Evolutionary conservation across 2,329 filamentous ascomycete species (phyloP), one percentile per base, ranked within the genome.

Genomic region (Cryphonectria naterciae): DNA sequence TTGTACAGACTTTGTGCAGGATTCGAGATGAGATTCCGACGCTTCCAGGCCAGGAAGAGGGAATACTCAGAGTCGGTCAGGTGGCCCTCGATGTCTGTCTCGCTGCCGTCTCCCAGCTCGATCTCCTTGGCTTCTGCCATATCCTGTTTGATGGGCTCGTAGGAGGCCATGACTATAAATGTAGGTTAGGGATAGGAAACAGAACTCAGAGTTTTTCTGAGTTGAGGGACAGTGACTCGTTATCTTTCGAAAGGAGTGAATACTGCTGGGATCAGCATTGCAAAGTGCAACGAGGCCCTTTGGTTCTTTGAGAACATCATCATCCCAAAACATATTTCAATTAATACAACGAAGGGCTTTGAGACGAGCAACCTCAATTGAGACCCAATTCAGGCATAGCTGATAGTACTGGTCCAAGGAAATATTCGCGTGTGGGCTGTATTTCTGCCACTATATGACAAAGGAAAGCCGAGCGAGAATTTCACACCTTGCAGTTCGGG

Each of bases 41-140:
- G 35, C 32, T 60, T 67, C 49, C 49, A 67, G 52, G 49, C 22
- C 35, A 43, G 1, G 25, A 68, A 68, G 19, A 62, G 67, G 49
- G 56, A 49, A 19, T 49, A 58, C 25, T 62, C 56, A 11, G 56
- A 52, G 32, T 37, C 19, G 41, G 32, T 19, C 17, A 56, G 41
- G 41, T 37, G 35, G 46, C 67, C 67, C 28, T 68, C 67, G 32
- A 68, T 49, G 35, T 68, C 67, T 6, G 67, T 63, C 56, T 68
- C 69, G 54, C 65, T 70, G 56, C 58, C 63, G 58, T 56, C 62
- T 25, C 54, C 32, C 7, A 69, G 43, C 56, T 71, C 66, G 25
- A 39, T 25, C 41, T 63, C 66, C 43, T 58, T 62, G 37, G 58
- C 41, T 17, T 69, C 71, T 11, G 65, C 58, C 63, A 60, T 69